A percentile compares a stretch with the other conserved stretches of the same genome.
phyloP scores from a whole-genome alignment of 495 filamentous ascomycete species.

The Aspergillus nidulans region DNA sequence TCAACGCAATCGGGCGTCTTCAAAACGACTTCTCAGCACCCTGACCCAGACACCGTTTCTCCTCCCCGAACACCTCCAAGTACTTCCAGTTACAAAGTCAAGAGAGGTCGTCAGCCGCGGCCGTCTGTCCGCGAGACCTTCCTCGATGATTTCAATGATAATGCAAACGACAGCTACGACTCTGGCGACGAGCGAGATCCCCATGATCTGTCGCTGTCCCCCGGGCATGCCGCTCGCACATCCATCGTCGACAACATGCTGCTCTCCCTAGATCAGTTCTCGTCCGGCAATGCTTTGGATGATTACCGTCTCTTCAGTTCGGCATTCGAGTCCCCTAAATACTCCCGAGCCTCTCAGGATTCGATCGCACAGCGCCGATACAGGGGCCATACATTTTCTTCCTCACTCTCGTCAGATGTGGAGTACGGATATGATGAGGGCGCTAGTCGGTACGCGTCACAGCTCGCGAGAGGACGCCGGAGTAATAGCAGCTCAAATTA shows the following conservation, averaged over 20 bases:
- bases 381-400: slow-evolving; percentile 60
- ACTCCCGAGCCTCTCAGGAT: slow-evolving; percentile 23
- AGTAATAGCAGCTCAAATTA: slow-evolving; percentile 82
- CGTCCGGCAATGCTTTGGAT: slow-evolving; percentile 41
- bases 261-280: slow-evolving; percentile 78
- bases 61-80: slow-evolving; percentile 47
- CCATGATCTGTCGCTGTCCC: slow-evolving; percentile 78
- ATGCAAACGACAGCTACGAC: slow-evolving; percentile 37
- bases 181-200: slow-evolving; percentile 62
- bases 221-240: slow-evolving; percentile 70
- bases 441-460: slow-evolving; percentile 57
- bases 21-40: slow-evolving; percentile 33
- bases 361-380: slow-evolving; percentile 35
- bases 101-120: slow-evolving; percentile 27
- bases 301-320: slow-evolving; percentile 43
- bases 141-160: slow-evolving; percentile 45
- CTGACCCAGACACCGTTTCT: slow-evolving; percentile 23
- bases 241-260: slow-evolving; percentile 93
- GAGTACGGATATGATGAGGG: slow-evolving; percentile 65
- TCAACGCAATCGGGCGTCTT: slow-evolving; percentile 17
- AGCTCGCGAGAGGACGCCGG: slow-evolving; percentile 52
- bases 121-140: slow-evolving; percentile 48
- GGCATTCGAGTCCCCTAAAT: slow-evolving; percentile 31
- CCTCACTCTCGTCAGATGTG: slow-evolving; percentile 70
- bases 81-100: slow-evolving; percentile 27